Conservation (phyloP, 2,329 filamentous ascomycete genomes). For the Cercospora citrullina region DNA sequence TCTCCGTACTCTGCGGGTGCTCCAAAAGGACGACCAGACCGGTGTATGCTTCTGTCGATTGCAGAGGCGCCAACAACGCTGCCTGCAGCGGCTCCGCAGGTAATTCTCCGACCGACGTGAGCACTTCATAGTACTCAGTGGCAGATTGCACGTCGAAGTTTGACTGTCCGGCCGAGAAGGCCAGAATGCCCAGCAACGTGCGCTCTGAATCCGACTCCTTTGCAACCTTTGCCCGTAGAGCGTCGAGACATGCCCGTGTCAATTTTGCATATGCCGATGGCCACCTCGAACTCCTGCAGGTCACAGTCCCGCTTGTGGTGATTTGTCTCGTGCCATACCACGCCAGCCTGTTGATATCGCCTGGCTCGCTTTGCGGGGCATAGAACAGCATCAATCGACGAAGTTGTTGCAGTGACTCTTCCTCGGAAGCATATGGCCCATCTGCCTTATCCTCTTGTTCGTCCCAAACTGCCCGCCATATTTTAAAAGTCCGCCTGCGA, state of each 20-base stretch:
- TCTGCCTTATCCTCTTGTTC: conserved; percentile 43
- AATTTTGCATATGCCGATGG: conserved; percentile 45
- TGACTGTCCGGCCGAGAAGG: conserved; percentile 41
- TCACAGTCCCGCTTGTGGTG: conserved; percentile 29
- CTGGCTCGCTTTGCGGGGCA: conserved; percentile 36
- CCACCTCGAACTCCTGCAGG: conserved; percentile 41
- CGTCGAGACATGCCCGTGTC: conserved; percentile 40
- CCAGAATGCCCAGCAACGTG: conserved; percentile 32
- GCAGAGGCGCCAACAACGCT: conserved; percentile 38
- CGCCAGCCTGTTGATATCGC: conserved; percentile 44
- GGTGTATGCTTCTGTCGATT: conserved; percentile 28
- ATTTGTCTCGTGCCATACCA: conserved; percentile 45
- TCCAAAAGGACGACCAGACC: conserved; percentile 34
- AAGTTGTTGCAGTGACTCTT: conserved; percentile 45
- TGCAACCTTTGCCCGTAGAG: conserved; percentile 23
- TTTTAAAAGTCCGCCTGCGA: conserved; percentile 59
- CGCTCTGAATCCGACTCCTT: conserved; percentile 28
- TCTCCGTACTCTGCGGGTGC: conserved; percentile 31
- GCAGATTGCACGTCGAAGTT: conserved; percentile 28
- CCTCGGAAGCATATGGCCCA: conserved; percentile 41
- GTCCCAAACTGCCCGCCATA: conserved; percentile 65
- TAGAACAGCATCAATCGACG: conserved; percentile 49
- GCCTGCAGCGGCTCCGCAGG: conserved; percentile 32
- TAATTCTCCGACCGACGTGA: conserved; percentile 29
- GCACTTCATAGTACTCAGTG: conserved; percentile 36